phyloP scores from a whole-genome alignment of 768 basidiomycete genomes.

The Antrodiella citrinella region DNA sequence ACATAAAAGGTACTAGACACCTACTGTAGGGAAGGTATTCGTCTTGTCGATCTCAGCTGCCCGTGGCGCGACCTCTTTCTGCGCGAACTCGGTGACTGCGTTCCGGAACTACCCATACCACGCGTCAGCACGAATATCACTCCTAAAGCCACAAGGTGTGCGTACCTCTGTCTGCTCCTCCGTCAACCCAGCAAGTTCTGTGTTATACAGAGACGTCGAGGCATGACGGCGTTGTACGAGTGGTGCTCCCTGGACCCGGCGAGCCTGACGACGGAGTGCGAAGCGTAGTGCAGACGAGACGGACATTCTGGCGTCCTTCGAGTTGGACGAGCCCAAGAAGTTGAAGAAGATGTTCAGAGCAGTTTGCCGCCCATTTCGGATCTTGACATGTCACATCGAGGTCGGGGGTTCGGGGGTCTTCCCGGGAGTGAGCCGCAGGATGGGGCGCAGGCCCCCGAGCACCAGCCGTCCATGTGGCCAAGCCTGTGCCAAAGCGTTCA shows the following conservation, averaged over 20 bases:
- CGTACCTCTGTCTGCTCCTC: constrained; percentile 76
- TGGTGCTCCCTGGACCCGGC: not conserved
- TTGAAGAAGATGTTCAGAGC: no score
- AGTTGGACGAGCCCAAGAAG: no score
- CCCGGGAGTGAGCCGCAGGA: no score
- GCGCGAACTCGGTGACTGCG: constrained; percentile 71
- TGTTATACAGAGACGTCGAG: constrained; percentile 53
- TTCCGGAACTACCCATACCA: constrained; percentile 59
- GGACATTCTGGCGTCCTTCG: no score
- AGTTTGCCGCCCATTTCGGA: no score
- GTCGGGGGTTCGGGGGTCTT: no score
- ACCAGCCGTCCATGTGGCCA: no score
- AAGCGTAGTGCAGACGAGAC: not conserved
- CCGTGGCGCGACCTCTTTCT: constrained; percentile 77
- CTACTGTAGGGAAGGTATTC: constrained; percentile 72
- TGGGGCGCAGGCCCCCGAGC: no score
- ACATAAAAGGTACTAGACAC: constrained; percentile 19
- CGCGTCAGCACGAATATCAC: not conserved
- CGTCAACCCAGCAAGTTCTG: constrained; percentile 66
- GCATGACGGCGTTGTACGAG: constrained; percentile 21
- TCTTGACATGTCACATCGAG: no score
- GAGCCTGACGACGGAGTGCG: not conserved
- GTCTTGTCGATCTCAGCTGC: constrained; percentile 82
- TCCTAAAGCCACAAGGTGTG: no score
- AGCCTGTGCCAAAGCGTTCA: no score